phyloP scores from a whole-genome alignment of 1,284 basidiomycete species.

The Cutaneotrichosporon cutaneum region DNA sequence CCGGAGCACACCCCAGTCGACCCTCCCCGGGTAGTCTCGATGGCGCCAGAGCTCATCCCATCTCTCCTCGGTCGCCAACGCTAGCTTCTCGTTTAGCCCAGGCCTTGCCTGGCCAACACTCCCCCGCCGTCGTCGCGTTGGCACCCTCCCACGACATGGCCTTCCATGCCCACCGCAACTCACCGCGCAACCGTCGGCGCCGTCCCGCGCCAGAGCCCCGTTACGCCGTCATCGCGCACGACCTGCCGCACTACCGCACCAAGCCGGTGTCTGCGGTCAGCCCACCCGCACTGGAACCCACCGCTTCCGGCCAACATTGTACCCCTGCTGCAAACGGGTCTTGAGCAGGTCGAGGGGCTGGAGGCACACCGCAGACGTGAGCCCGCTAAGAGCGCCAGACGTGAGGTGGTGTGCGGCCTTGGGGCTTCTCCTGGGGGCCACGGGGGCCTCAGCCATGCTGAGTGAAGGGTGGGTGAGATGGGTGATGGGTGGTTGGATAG shows the following conservation, averaged over 20 bases:
- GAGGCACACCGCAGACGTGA: constrained; percentile 48
- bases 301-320: constrained; percentile 34
- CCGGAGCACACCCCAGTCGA: not conserved
- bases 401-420: constrained; percentile 51
- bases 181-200: constrained; percentile 73
- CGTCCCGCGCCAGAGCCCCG: constrained; percentile 72
- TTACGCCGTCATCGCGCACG: constrained; percentile 51
- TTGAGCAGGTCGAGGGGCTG: constrained; percentile 74
- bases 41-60: too few species aligned
- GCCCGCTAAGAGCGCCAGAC: constrained; percentile 50
- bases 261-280: constrained; percentile 34
- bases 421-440: constrained; percentile 7
- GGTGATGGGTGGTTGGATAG: not conserved
- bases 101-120: too few species aligned
- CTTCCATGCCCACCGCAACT: constrained; percentile 18
- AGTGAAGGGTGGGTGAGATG: not conserved
- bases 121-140: too few species aligned
- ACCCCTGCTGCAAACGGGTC: constrained; percentile 74
- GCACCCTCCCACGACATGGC: too few species aligned
- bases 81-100: too few species aligned
- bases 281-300: constrained; percentile 4
- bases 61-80: too few species aligned
- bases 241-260: constrained; percentile 41
- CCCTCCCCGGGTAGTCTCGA: not conserved
- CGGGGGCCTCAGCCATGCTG: constrained; percentile 1